phyloP scores from a whole-genome alignment of 352 stramenopile genomes.

The Pythium chondricola region DNA sequence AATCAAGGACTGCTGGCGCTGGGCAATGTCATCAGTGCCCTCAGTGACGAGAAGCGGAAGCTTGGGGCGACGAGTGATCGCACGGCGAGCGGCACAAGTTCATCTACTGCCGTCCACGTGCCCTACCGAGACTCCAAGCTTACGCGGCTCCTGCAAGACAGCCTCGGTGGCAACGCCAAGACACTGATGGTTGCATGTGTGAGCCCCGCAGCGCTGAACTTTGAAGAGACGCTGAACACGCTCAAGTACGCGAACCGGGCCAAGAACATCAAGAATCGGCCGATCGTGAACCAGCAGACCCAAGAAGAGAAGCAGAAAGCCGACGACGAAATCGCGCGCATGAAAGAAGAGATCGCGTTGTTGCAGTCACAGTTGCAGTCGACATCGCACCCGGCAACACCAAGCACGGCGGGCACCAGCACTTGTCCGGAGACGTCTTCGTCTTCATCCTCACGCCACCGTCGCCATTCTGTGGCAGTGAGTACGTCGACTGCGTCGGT shows the following conservation, averaged over 20 bases:
- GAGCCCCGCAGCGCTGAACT: slow-evolving; percentile 71
- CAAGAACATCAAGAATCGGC: slow-evolving; percentile 99
- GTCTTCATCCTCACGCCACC: neutral
- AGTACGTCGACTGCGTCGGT: slow-evolving; percentile 12
- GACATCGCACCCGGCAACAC: slow-evolving; percentile 10
- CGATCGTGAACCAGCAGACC: slow-evolving; percentile 91
- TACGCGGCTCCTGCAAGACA: slow-evolving; percentile 84
- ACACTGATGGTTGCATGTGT: slow-evolving; percentile 90
- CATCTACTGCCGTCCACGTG: slow-evolving; percentile 46
- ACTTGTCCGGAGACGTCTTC: slow-evolving; percentile 11
- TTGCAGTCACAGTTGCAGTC: slow-evolving; percentile 62
- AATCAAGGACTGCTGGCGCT: slow-evolving; percentile 94
- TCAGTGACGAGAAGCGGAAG: slow-evolving; percentile 90
- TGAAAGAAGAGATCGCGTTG: slow-evolving; percentile 73
- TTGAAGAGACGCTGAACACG: slow-evolving; percentile 96
- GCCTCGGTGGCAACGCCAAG: slow-evolving; percentile 84
- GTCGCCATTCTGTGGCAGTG: slow-evolving; percentile 15
- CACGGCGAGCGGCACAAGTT: slow-evolving; percentile 1
- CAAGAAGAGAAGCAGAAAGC: slow-evolving; percentile 48
- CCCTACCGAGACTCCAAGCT: slow-evolving; percentile 91
- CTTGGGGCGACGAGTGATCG: slow-evolving; percentile 16
- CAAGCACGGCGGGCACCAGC: slow-evolving; percentile 12
- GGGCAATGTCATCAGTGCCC: slow-evolving; percentile 93
- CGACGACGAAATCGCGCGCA: slow-evolving; percentile 55
- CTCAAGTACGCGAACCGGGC: slow-evolving; percentile 98